Base-by-base conservation (phyloP, 2,329 filamentous ascomycete species). In the Scolecobasidium constrictum region DNA sequence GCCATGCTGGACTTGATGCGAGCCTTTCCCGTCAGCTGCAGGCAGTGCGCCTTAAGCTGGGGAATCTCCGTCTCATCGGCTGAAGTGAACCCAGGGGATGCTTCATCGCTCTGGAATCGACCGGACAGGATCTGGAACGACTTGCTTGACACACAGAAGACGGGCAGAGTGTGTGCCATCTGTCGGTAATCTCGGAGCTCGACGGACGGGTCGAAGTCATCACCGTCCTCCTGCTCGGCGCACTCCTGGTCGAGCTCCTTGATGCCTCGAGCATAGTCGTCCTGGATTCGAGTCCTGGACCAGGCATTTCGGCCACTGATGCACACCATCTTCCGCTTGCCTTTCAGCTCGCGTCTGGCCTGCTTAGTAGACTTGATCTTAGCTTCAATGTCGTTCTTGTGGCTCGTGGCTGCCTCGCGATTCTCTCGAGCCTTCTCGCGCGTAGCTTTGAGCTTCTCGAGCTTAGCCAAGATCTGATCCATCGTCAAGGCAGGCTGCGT, bases 91-190 rank as follows among this genome's bases (percentile, higher is more conserved):
- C 77, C 76, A 11, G 65, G 57, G 2, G 75, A 63, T 9, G 59
- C 50, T 2, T 62, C 58, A 42, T 82, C 77, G 35, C 72, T 70
- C 41, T 62, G 54, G 6, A 80, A 52, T 3, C 72, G 65, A 1
- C 72, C 74, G 31, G 64, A 62, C n/a, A 82, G 57, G 50, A 77
- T 75, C 49, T 83, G 77, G 42, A 79, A 83, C 0, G 71, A 77
- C 35, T 72, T 63, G 37, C 72, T 74, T 45, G 73, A 78, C 13
- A 82, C 73, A 47, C 77, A 82, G 51, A 81, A 83, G 2, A 83
- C 77, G 0, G 76, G 71, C 1, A 83, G 61, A 1, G 62, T 64
- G 6, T 56, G 56, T 0, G 73, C 75, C 5, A 81, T 66, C 35
- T 73, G 57, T 0, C 73, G 66, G 41, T 82, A 82, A 50, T 81